Conservation (phyloP, 345 rosid genomes). For the Cochlearia excelsa region DNA sequence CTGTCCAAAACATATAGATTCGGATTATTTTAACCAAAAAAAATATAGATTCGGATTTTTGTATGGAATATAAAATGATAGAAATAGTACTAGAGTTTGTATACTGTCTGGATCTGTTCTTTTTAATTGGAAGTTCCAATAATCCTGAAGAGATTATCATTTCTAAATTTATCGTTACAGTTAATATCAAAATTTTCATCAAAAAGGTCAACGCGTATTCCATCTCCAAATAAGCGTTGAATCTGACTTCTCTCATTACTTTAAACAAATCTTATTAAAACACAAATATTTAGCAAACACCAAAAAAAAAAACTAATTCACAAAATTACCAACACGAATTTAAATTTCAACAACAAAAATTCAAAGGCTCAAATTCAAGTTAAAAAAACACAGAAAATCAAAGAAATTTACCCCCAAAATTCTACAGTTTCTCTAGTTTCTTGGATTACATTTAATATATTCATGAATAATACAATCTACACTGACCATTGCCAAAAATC, state of each 20-base stretch:
- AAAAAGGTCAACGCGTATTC: not conserved
- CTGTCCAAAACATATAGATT: no score
- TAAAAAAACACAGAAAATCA: not conserved
- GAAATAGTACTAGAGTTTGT: no score
- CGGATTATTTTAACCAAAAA: no score
- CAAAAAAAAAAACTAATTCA: not conserved
- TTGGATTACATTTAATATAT: constrained; percentile 6
- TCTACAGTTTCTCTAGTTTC: not conserved
- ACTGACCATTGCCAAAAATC: no score
- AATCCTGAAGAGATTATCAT: no score
- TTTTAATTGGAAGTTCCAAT: no score
- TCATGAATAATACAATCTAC: no score
- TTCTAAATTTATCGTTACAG: not conserved
- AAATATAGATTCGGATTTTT: no score
- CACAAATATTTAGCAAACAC: not conserved
- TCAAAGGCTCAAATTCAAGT: not conserved
- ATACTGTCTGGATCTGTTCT: no score
- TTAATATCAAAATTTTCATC: no score
- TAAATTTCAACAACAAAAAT: constrained; percentile 5
- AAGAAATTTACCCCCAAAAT: not conserved
- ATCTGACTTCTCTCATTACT: not conserved
- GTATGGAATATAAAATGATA: no score
- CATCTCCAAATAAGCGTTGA: not conserved
- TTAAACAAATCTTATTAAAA: not conserved
- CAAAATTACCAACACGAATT: not conserved